Evolutionary conservation across 2,329 filamentous ascomycete species (phyloP), one percentile per base, ranked within the genome.

Genomic region (Pyricularia pennisetigena): DNA sequence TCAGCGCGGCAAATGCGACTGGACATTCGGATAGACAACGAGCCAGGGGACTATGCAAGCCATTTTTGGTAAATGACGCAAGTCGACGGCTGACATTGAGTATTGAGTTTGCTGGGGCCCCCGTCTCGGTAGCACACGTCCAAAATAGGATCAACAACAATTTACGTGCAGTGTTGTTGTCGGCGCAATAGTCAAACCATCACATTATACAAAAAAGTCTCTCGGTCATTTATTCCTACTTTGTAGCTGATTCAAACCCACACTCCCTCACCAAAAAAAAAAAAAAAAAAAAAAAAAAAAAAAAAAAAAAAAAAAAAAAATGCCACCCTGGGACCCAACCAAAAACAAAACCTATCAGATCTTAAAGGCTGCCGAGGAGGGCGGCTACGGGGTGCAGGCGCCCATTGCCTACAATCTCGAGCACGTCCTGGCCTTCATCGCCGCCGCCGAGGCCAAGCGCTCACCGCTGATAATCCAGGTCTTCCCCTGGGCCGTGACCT

Each of bases 401-500:
- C 87, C 80, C 69, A 83, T 82, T 69, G 79, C 80, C 61, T 76
- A 79, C 67, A 85, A 85, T 68, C 73, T 85, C 23, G 83, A 85
- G 4, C 74, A 77, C 1, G 78, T 76, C 5, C 75, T 83, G 2
- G 77, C 81, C 4, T 73, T 79, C 28, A 72, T 73, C 20, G 73
- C 75, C 29, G 66, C 66, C 59, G 41, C 66, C 57, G 32, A 29
- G 57, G 59, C 57, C 23, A 28, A 72, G 64, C 77, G 65, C 73
- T 79, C 71, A 68, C 89, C 90, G 0, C 83, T 88, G 69, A 90
- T 92, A 81, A 86, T 92, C 72, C 86, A 90, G 29, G 85, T 92
- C 71, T 92, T 92, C 77, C 90, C 90, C 24, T 92, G 90, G 90
- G 88, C 89, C 0, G 82, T 91, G 67, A 80, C 87, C 70, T 91